A percentile compares a stretch with the other conserved stretches of the same genome.
phyloP scores from a whole-genome alignment of 768 basidiomycete genomes.

The Hemileccinum impolitum region DNA sequence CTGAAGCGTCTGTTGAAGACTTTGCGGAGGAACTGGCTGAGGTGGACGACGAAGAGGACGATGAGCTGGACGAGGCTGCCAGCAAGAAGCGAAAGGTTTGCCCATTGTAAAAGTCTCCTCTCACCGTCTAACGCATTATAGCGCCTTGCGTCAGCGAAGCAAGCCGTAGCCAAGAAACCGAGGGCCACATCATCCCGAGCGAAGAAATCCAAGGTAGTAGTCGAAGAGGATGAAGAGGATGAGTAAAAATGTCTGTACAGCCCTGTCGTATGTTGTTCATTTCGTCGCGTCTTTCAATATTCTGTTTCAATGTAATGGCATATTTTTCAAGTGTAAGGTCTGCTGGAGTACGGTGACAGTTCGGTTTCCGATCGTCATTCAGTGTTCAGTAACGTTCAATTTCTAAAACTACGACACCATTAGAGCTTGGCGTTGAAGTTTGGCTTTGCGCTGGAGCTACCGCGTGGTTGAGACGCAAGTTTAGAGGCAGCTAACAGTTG shows the following conservation, averaged over 20 bases:
- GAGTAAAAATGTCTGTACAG: constrained; percentile 15
- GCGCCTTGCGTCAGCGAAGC: constrained; percentile 44
- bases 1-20: constrained; percentile 45
- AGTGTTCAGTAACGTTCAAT: no score
- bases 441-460: background rate
- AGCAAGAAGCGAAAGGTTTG: constrained; percentile 73
- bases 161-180: constrained; percentile 40
- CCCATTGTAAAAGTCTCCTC: background rate
- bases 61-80: constrained; percentile 31
- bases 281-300: background rate
- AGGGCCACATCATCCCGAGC: constrained; percentile 26
- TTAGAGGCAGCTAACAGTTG: constrained; percentile 41
- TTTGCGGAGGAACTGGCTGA: constrained; percentile 43
- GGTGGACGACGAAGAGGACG: constrained; percentile 49
- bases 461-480: background rate
- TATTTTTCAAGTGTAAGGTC: background rate
- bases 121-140: constrained; percentile 18
- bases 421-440: constrained; percentile 16
- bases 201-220: constrained; percentile 43
- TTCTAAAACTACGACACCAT: background rate
- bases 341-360: background rate
- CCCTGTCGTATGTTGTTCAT: constrained; percentile 6
- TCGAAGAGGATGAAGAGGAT: constrained; percentile 42
- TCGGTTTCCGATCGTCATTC: no score
- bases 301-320: constrained; percentile 10